Percentiles rank a stretch among this genome's conserved stretches.
Evolutionary conservation across 176 grass and related monocot species (phyloP).

Genomic region (Melocanna baccifera): DNA sequence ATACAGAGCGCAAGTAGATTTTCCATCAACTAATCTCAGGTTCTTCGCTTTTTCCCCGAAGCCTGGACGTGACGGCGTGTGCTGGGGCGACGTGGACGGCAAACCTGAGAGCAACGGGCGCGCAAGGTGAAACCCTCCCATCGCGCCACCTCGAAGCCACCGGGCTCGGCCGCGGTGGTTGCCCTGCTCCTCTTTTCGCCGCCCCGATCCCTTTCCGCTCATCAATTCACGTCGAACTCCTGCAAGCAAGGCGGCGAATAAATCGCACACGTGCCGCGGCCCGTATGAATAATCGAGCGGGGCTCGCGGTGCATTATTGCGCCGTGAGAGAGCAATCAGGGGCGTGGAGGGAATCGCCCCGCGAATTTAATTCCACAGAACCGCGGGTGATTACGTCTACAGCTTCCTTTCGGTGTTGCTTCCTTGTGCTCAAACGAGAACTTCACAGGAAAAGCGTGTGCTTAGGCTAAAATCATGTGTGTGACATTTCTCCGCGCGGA

Average conservation of each 20-base stretch:
- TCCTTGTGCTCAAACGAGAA: neutral
- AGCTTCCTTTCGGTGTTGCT: neutral
- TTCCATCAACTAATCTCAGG: neutral
- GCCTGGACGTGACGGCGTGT: neutral
- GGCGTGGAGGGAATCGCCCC: neutral
- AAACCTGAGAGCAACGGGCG: neutral
- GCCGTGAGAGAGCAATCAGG: neutral
- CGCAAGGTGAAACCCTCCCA: neutral
- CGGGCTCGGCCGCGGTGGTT: neutral
- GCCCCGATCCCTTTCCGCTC: constrained; percentile 10
- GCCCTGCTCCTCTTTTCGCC: neutral
- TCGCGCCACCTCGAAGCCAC: neutral
- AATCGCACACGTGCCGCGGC: neutral
- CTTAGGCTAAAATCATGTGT: neutral
- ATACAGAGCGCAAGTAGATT: too few species aligned
- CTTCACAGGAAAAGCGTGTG: neutral
- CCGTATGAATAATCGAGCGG: neutral
- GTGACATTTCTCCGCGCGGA: neutral
- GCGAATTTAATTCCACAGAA: neutral
- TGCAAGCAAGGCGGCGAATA: neutral
- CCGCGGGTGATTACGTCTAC: neutral
- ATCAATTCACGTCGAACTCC: constrained; percentile 9
- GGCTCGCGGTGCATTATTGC: neutral
- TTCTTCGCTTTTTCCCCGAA: neutral
- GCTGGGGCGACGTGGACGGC: neutral